Evolutionary conservation across 140 eudicot genomes (phyloP).

Genomic region (Ambrosia hybrid): DNA sequence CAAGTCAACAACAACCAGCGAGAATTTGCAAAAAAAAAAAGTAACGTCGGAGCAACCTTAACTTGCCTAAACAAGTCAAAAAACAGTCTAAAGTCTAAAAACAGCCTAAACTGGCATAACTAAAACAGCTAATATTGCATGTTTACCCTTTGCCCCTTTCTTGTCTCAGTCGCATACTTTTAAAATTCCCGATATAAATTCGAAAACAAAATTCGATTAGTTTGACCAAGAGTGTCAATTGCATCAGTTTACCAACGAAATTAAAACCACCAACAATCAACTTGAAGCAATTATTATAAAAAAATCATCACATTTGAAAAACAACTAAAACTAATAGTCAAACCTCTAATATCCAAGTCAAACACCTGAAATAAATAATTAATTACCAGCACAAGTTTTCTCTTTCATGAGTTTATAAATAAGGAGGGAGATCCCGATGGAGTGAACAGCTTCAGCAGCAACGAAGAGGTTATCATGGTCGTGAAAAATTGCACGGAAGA

Average conservation of each 20-base stretch:
- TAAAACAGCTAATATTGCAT: too few species aligned
- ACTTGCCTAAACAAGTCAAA: too few species aligned
- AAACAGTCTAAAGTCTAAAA: too few species aligned
- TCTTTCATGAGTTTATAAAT: constrained; percentile 85
- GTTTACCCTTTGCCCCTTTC: too few species aligned
- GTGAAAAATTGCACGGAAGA: constrained; percentile 76
- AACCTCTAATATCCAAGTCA: background rate
- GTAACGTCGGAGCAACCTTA: too few species aligned
- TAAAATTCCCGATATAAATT: background rate
- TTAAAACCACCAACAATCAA: background rate
- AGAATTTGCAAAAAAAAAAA: too few species aligned
- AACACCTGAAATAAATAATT: constrained; percentile 8
- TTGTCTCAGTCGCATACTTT: too few species aligned
- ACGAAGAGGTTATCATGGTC: constrained; percentile 96
- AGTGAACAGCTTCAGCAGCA: constrained; percentile 97
- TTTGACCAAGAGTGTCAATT: background rate
- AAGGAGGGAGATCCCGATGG: constrained; percentile 85
- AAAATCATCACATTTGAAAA: constrained; percentile 8
- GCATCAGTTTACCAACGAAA: background rate
- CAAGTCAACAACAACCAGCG: too few species aligned
- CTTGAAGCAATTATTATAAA: background rate
- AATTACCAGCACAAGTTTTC: constrained; percentile 89
- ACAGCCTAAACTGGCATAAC: too few species aligned
- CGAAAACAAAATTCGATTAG: background rate
- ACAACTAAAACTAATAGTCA: background rate